These are phyloP conservation scores for Mastigamoeba balamuthi DNA, from an alignment of 78 protist genomes.

Conservation along the genomic window DNA sequence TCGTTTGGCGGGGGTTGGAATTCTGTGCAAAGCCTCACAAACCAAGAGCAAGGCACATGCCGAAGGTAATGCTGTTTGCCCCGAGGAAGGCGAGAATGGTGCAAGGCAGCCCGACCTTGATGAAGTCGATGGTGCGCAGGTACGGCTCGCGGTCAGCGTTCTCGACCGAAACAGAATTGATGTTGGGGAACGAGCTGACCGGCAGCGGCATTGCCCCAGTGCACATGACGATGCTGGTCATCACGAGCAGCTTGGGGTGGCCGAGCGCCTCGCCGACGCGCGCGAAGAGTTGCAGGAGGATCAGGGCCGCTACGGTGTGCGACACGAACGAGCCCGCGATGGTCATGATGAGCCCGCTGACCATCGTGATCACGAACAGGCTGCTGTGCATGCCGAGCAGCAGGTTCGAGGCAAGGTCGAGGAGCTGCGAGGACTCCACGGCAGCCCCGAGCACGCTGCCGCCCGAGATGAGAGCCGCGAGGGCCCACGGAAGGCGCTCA, in stretches of 20 bases:
- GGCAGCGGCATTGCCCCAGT: neutral
- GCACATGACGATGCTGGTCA: neutral
- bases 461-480: constrained; percentile 1
- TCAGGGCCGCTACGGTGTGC: neutral
- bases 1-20: too few relatives aligned
- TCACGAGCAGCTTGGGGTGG: neutral
- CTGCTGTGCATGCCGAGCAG: too few relatives aligned
- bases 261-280: neutral
- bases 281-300: neutral
- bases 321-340: neutral
- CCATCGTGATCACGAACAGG: neutral
- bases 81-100: neutral
- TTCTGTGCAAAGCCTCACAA: too few relatives aligned
- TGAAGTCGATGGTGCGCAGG: neutral
- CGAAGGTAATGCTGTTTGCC: neutral
- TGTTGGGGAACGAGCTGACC: neutral
- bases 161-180: neutral
- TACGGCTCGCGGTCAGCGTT: neutral
- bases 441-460: constrained; percentile 10
- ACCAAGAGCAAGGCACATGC: neutral
- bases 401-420: neutral
- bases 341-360: neutral
- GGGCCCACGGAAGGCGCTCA: constrained; percentile 1
- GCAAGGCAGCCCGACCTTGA: neutral
- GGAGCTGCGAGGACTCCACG: neutral